Base-by-base conservation (phyloP, 768 basidiomycete genomes). In the Suillus lakei region DNA sequence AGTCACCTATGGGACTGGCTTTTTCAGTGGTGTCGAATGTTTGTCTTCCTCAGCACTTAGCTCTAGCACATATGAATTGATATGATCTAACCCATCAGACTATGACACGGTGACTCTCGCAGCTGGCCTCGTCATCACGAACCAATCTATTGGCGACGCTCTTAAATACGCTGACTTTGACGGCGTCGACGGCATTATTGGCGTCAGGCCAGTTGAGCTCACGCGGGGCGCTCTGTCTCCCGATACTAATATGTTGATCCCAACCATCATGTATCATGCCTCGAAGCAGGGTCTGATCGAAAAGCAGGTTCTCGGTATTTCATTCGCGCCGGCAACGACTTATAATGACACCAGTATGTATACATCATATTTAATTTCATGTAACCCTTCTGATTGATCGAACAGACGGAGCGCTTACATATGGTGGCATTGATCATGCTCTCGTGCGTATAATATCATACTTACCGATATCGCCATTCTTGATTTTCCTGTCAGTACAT, bases 21-120 rank as follows among this genome's bases (percentile, higher is more conserved):
- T 34, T 50, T 64, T 77, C 51, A 39, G 39, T 74, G 81, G 82
- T 26, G 73, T 71, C 43, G 82, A 83, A 66, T 84, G 72, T 73
- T 41, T 46, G 63, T 13, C 44, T 10, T 38, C 18, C 32, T 3
- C 46, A 8, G 16, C 32, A 5, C 21, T 18, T 56, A 28, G 21
- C 26, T 55, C 13, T 3, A 39, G 38, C 5, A 10, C 46, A 16
- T n/a, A 5, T 3, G 15, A 46, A 21, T 26, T 46, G 18, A 21
- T 32, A n/a, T 18, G 18, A 12, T 53, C 8, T 12, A 36, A 51
- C 30, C 61, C 2, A 36, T 28, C 51, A 77, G 68, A 74, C 55
- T 54, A 66, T 28, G 77, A 79, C 48, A 67, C 69, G 51, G 72
- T 75, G 30, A 67, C 72, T 9, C 59, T 78, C 28, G 67, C 72